Conservation (phyloP, 192 early-diverging fungal species). For the Backusella sp. region DNA sequence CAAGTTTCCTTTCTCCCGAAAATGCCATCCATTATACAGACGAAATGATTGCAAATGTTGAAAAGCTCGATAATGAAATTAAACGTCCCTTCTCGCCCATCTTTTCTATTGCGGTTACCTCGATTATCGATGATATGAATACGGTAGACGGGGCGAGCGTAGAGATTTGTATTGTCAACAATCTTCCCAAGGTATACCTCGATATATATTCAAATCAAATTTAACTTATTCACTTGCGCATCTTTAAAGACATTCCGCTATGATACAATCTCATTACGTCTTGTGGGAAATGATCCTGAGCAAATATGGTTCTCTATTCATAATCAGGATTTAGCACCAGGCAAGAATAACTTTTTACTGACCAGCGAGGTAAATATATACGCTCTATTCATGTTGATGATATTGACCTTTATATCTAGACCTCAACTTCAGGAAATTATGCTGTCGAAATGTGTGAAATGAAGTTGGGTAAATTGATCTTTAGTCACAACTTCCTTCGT, state of each 20-base stretch:
- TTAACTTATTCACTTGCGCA: neutral
- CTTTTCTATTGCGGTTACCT: constrained; percentile 48
- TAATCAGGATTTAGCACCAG: constrained; percentile 47
- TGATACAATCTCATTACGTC: constrained; percentile 44
- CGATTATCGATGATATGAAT: constrained; percentile 57
- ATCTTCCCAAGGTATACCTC: constrained; percentile 54
- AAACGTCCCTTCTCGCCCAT: constrained; percentile 50
- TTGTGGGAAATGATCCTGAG: constrained; percentile 53
- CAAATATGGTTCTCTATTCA: constrained; percentile 48
- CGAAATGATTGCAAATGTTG: constrained; percentile 42
- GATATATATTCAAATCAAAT: no score
- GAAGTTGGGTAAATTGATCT: constrained; percentile 57
- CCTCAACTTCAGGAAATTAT: constrained; percentile 61
- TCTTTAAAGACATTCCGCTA: constrained; percentile 37
- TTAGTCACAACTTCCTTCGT: constrained; percentile 52
- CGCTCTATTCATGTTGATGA: neutral
- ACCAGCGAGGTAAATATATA: constrained; percentile 45
- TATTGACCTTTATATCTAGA: constrained; percentile 23
- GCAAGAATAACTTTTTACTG: constrained; percentile 48
- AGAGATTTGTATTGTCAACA: constrained; percentile 52
- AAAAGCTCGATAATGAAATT: constrained; percentile 45
- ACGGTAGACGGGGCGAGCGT: constrained; percentile 56
- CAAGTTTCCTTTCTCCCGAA: constrained; percentile 42
- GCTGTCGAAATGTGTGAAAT: constrained; percentile 50
- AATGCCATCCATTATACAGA: constrained; percentile 45